Conservation (phyloP, 768 basidiomycete genomes). For the Rubroboletus satanas region DNA sequence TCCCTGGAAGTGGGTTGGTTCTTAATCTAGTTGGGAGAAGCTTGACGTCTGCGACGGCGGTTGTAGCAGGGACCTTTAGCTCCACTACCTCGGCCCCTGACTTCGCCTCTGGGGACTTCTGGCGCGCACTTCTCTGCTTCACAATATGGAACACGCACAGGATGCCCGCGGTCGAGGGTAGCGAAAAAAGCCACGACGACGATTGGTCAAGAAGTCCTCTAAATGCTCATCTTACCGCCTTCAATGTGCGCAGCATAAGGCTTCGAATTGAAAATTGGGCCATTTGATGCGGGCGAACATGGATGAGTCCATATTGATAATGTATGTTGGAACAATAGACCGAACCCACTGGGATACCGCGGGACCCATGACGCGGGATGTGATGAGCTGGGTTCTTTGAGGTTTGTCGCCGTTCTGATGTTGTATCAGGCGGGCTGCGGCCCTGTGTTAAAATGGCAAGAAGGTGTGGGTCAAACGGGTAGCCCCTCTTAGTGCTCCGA, state of each 20-base stretch:
- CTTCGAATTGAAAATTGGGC: slow-evolving; percentile 31
- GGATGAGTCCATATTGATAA: slow-evolving; percentile 14
- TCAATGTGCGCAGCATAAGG: slow-evolving; percentile 14
- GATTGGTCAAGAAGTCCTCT: slow-evolving; percentile 23
- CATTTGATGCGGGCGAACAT: slow-evolving; percentile 21
- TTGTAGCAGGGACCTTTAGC: slow-evolving; percentile 7
- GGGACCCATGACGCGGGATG: background rate
- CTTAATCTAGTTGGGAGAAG: slow-evolving; percentile 4
- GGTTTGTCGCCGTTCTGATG: slow-evolving; percentile 17
- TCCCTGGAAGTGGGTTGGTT: background rate
- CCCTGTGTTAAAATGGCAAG: slow-evolving; percentile 13
- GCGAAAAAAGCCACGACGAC: background rate
- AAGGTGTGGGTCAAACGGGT: slow-evolving; percentile 16
- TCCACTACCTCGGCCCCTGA: slow-evolving; percentile 18
- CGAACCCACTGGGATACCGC: slow-evolving; percentile 20
- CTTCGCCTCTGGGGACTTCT: slow-evolving; percentile 11
- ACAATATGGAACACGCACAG: slow-evolving; percentile 30
- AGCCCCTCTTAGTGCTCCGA: slow-evolving; percentile 16
- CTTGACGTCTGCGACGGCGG: slow-evolving; percentile 1
- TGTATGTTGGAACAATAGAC: slow-evolving; percentile 5
- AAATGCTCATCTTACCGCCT: slow-evolving; percentile 3
- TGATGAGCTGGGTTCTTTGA: slow-evolving; percentile 14
- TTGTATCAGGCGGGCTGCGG: slow-evolving; percentile 22
- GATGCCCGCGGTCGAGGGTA: slow-evolving; percentile 30
- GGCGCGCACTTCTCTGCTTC: slow-evolving; percentile 19